Evolutionary conservation across 2,329 filamentous ascomycete species (phyloP).

Genomic region (Xylaria sp.): DNA sequence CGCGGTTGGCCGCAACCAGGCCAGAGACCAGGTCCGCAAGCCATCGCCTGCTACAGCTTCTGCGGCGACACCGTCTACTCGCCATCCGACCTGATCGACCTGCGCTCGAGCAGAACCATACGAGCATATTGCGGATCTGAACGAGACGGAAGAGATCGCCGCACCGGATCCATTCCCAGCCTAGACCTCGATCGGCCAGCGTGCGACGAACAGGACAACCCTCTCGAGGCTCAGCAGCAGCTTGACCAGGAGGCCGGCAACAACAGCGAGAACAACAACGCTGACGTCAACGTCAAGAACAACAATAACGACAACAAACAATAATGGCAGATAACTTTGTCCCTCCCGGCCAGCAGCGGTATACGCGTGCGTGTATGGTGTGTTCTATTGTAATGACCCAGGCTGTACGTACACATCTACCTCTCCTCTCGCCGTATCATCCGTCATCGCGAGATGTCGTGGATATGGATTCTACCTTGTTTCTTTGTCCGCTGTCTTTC

Average conservation of each 20-base stretch:
- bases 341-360: conserved; percentile 79
- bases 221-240: background rate
- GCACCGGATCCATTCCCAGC: background rate
- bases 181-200: conserved; percentile 1
- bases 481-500: conserved; percentile 6
- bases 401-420: conserved; percentile 62
- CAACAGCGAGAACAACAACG: background rate
- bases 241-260: background rate
- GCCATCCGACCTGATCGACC: conserved; percentile 19
- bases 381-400: conserved; percentile 93
- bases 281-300: background rate
- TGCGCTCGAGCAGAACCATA: conserved; percentile 6
- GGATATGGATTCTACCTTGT: background rate
- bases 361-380: conserved; percentile 97
- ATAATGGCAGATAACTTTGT: conserved; percentile 71
- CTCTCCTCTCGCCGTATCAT: conserved; percentile 14
- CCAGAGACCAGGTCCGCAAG: background rate
- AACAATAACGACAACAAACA: conserved; percentile 36
- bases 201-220: background rate
- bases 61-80: conserved; percentile 13
- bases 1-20: background rate
- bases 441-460: conserved; percentile 7
- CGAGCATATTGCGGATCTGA: background rate
- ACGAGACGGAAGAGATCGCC: background rate
- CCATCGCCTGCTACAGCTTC: background rate